Evolutionary conservation across 169 alveolate genomes (phyloP).

Genomic region (Haemoproteus tartakovskyi): DNA sequence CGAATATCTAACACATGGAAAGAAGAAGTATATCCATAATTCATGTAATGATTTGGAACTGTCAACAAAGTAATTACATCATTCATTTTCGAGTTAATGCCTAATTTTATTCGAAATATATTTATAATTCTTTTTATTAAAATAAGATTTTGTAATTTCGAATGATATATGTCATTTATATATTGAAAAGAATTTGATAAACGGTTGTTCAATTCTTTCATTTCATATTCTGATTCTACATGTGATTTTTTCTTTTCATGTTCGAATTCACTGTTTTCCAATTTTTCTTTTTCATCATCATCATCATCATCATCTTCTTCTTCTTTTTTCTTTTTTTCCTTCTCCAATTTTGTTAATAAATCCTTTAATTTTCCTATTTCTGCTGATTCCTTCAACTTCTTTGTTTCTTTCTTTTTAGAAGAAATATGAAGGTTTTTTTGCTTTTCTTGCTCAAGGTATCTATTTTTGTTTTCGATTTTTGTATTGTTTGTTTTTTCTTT

Average conservation of each 20-base stretch:
- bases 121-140: conserved; percentile 42
- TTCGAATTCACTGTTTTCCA: neutral
- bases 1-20: conserved; percentile 56
- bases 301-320: neutral
- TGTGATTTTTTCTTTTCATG: too few species aligned
- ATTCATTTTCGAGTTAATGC: conserved; percentile 18
- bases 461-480: too few species aligned
- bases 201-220: neutral
- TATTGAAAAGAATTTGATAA: conserved; percentile 6
- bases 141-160: conserved; percentile 23
- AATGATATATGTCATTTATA: conserved; percentile 16
- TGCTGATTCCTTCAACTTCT: neutral
- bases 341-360: too few species aligned
- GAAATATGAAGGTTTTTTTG: neutral
- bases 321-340: neutral
- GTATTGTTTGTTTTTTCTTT: neutral
- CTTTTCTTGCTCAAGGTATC: neutral
- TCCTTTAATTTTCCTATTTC: too few species aligned
- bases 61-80: conserved; percentile 43
- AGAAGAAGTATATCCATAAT: conserved; percentile 39
- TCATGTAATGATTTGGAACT: conserved; percentile 36
- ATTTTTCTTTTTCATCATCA: neutral
- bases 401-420: neutral
- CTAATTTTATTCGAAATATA: conserved; percentile 39
- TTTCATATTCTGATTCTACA: too few species aligned